These are phyloP conservation scores for Schizochytrium sp. DNA, from an alignment of 108 stramenopile genomes.

Conservation along the genomic window DNA sequence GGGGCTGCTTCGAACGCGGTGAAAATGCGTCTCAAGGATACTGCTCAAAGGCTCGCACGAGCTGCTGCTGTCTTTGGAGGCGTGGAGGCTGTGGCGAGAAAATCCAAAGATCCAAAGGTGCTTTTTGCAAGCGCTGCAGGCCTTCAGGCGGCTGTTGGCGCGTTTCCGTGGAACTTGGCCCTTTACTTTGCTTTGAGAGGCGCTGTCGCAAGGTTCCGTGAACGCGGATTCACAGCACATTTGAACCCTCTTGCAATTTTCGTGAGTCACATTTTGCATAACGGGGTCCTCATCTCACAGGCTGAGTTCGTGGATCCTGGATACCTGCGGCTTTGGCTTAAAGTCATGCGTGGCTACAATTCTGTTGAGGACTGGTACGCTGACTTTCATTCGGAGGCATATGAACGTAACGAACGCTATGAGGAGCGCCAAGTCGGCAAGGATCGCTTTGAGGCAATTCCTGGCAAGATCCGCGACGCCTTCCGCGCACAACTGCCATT, in stretches of 20 bases:
- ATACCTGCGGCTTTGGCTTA: conserved; percentile 30
- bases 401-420: neutral
- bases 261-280: conserved; percentile 43
- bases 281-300: neutral
- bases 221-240: neutral
- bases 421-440: conserved; percentile 33
- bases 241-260: conserved; percentile 28
- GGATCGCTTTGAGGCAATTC: neutral
- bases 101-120: neutral
- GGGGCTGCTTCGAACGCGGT: neutral
- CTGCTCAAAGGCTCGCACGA: neutral
- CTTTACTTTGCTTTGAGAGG: conserved; percentile 10
- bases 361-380: conserved; percentile 1
- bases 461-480: neutral
- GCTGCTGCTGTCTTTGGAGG: neutral
- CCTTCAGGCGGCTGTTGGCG: neutral
- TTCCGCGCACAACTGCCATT: conserved; percentile 23
- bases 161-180: conserved; percentile 32
- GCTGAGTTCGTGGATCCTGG: conserved; percentile 28
- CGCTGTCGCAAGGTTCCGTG: too few species aligned
- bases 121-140: neutral
- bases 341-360: neutral
- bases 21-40: neutral
- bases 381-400: conserved; percentile 29
- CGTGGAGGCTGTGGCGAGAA: neutral